phyloP scores from a whole-genome alignment of 371 early-diverging fungal species.

The Haplosporangium sp. region DNA sequence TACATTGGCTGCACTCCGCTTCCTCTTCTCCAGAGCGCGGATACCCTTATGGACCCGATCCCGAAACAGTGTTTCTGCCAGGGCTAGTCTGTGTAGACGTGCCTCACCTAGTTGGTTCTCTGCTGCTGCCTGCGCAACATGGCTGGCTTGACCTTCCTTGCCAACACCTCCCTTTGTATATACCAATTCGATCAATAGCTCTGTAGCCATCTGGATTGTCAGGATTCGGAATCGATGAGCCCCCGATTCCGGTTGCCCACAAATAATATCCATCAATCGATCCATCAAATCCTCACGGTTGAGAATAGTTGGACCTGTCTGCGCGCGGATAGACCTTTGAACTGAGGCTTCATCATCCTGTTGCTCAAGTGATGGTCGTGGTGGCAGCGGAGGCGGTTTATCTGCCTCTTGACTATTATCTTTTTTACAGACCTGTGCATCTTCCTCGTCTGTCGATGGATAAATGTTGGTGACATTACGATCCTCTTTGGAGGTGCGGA shows the following conservation, averaged over 20 bases:
- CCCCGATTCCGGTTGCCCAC: slow-evolving; percentile 38
- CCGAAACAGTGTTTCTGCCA: slow-evolving; percentile 40
- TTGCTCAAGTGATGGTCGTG: slow-evolving; percentile 6
- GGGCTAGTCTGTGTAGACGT: slow-evolving; percentile 43
- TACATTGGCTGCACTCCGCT: background rate
- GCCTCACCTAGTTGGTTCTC: slow-evolving; percentile 33
- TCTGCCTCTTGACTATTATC: slow-evolving; percentile 1
- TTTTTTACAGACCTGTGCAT: background rate
- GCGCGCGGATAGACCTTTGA: slow-evolving; percentile 18
- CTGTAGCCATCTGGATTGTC: slow-evolving; percentile 48
- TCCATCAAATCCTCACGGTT: slow-evolving; percentile 43
- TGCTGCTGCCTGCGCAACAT: slow-evolving; percentile 23
- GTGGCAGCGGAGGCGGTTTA: slow-evolving; percentile 36
- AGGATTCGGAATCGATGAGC: slow-evolving; percentile 50
- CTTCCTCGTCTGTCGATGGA: slow-evolving; percentile 32
- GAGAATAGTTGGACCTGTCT: slow-evolving; percentile 21
- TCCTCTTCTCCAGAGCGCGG: slow-evolving; percentile 19
- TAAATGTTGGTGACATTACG: slow-evolving; percentile 10
- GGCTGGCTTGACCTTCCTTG: slow-evolving; percentile 10
- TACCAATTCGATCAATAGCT: slow-evolving; percentile 49
- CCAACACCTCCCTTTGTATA: slow-evolving; percentile 34
- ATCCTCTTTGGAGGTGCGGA: slow-evolving; percentile 22
- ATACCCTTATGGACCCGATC: slow-evolving; percentile 45
- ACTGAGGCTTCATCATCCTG: slow-evolving; percentile 8
- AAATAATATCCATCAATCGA: slow-evolving; percentile 45